phyloP scores from a whole-genome alignment of 495 filamentous ascomycete genomes.

The Rhizodiscina lignyota region DNA sequence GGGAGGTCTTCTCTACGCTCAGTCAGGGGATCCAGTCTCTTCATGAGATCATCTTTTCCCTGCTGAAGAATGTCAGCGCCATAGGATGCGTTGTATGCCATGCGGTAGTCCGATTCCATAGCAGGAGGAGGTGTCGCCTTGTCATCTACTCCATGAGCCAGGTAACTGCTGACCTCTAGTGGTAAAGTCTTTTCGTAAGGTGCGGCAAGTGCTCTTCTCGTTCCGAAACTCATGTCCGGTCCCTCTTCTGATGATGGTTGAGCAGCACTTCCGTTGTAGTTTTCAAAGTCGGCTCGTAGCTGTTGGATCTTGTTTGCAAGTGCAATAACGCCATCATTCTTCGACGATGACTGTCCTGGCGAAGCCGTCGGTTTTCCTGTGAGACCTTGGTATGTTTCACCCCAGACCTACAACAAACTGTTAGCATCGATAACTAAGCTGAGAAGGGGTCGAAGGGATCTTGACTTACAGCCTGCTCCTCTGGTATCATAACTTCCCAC shows the following conservation, averaged over 20 bases:
- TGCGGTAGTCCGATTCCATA: constrained; percentile 18
- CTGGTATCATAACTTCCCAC: constrained; percentile 12
- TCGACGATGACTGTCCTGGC: no score
- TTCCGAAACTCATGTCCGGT: no score
- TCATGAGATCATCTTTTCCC: constrained; percentile 24
- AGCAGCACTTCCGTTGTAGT: no score
- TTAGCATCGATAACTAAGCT: no score
- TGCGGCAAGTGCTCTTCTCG: no score
- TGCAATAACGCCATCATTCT: neutral
- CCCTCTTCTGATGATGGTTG: no score
- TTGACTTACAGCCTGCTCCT: constrained; percentile 12
- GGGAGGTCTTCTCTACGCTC: neutral
- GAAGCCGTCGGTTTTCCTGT: no score
- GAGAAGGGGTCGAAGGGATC: neutral
- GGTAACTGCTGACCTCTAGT: no score
- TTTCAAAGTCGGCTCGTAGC: neutral
- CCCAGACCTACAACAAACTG: no score
- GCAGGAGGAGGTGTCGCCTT: constrained; percentile 10
- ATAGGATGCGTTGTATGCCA: constrained; percentile 17
- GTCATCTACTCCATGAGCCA: constrained; percentile 5
- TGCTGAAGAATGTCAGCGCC: constrained; percentile 19
- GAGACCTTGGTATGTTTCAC: no score
- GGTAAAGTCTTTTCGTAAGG: no score
- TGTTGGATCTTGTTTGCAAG: constrained; percentile 1
- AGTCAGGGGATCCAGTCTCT: constrained; percentile 14